Percentiles rank a stretch among this genome's conserved stretches.
These are phyloP conservation scores for Annona squamosa DNA, from an alignment of 164 flowering plant genomes.

Conservation along the genomic window DNA sequence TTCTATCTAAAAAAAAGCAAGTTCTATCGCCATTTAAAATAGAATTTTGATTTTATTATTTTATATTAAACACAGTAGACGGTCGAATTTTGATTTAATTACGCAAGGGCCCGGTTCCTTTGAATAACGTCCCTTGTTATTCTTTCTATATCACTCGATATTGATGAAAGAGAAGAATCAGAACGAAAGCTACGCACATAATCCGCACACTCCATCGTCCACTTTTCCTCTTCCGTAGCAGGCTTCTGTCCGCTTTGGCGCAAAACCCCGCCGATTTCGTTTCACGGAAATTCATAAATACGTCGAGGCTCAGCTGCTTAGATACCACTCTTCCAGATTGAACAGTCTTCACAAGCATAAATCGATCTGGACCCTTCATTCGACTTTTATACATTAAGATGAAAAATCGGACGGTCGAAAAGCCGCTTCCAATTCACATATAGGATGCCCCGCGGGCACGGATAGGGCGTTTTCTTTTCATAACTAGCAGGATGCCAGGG, in stretches of 20 bases:
- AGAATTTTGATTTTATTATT: neutral
- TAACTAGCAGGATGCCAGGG: too few relatives aligned
- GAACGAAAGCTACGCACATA: constrained; percentile 10
- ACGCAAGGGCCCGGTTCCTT: neutral
- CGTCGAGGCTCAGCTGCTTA: neutral
- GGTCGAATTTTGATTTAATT: too few relatives aligned
- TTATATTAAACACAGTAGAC: too few relatives aligned
- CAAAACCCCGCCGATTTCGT: constrained; percentile 4
- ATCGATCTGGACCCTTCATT: too few relatives aligned
- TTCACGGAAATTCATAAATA: neutral
- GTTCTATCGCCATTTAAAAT: neutral
- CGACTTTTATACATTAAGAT: too few relatives aligned
- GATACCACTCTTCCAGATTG: neutral
- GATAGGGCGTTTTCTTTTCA: too few relatives aligned
- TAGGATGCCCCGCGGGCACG: too few relatives aligned
- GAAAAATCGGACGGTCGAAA: too few relatives aligned
- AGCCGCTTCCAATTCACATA: too few relatives aligned
- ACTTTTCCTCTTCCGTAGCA: neutral
- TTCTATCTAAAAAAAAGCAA: too few relatives aligned
- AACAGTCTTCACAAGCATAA: too few relatives aligned
- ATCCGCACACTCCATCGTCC: neutral
- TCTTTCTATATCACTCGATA: neutral
- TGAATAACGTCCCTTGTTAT: neutral
- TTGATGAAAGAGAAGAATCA: neutral
- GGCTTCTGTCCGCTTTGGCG: neutral